Conservation (phyloP, 78 protist species). For the Cyanophora paradoxa region DNA sequence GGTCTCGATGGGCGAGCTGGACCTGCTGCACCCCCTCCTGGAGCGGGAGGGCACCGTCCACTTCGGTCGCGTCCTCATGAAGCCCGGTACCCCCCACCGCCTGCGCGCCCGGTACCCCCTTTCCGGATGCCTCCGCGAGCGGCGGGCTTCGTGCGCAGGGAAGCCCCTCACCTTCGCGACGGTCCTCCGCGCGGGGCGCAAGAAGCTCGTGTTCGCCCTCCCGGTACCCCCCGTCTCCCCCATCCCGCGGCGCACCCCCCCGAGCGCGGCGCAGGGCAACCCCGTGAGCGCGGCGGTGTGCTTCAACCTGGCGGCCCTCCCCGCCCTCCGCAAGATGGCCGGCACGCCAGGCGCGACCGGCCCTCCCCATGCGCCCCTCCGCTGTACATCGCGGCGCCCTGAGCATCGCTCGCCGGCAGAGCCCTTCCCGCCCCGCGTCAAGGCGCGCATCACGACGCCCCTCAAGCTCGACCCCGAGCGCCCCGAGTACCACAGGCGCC, state of each 20-base stretch:
- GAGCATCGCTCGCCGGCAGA: too few relatives aligned
- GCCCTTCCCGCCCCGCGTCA: too few relatives aligned
- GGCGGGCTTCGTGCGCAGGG: too few relatives aligned
- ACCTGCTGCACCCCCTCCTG: constrained; percentile 48
- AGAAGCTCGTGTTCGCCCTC: constrained; percentile 44
- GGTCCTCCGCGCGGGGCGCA: neutral
- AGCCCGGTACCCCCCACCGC: too few relatives aligned
- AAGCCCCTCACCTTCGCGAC: constrained; percentile 74
- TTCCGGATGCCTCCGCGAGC: neutral
- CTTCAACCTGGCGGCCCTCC: constrained; percentile 52
- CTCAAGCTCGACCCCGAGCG: constrained; percentile 57
- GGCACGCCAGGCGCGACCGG: neutral
- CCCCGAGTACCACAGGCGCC: constrained; percentile 76
- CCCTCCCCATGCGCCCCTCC: too few relatives aligned
- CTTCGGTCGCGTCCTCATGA: constrained; percentile 68
- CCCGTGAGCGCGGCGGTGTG: constrained; percentile 58
- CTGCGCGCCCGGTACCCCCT: neutral
- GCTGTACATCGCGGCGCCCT: too few relatives aligned
- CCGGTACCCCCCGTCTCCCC: constrained; percentile 35
- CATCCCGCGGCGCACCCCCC: neutral
- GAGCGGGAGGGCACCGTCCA: constrained; percentile 43
- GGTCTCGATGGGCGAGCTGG: constrained; percentile 73
- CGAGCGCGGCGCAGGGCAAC: too few relatives aligned
- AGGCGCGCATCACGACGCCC: neutral
- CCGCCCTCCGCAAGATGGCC: constrained; percentile 24